These are phyloP conservation scores for Aeminium ludgeri DNA, from an alignment of 495 filamentous ascomycete species.

Conservation along the genomic window DNA sequence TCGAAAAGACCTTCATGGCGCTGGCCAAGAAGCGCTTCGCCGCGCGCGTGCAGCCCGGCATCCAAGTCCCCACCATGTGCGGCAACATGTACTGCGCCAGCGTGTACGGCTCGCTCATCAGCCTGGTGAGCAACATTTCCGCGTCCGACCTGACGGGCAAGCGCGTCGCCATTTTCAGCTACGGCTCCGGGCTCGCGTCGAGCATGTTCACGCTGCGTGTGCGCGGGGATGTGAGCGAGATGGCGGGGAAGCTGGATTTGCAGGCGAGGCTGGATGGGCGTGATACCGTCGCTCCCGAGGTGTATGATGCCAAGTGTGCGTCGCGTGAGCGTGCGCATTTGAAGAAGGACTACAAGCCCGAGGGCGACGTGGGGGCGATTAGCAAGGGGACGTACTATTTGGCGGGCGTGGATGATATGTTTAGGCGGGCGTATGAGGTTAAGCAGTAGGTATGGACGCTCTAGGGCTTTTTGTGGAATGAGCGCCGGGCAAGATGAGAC, in stretches of 20 bases:
- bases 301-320: constrained; percentile 89
- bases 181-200: constrained; percentile 81
- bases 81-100: constrained; percentile 99
- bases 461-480: neutral
- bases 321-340: constrained; percentile 88
- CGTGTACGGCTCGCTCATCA: constrained; percentile 73
- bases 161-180: constrained; percentile 83
- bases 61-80: constrained; percentile 80
- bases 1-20: constrained; percentile 94
- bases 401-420: constrained; percentile 82
- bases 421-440: constrained; percentile 71
- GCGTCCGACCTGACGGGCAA: constrained; percentile 60
- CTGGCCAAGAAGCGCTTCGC: constrained; percentile 92
- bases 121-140: constrained; percentile 55
- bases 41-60: constrained; percentile 67
- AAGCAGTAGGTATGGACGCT: constrained; percentile 46
- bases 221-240: constrained; percentile 55
- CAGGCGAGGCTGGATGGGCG: constrained; percentile 56
- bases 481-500: too few relatives aligned
- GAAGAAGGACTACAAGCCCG: constrained; percentile 72
- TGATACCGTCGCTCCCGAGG: constrained; percentile 57
- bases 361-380: constrained; percentile 63
- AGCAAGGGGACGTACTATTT: constrained; percentile 74
- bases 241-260: constrained; percentile 65
- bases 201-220: constrained; percentile 82